phyloP scores from a whole-genome alignment of 2,329 filamentous ascomycete genomes.

The Fusarium torulosum region DNA sequence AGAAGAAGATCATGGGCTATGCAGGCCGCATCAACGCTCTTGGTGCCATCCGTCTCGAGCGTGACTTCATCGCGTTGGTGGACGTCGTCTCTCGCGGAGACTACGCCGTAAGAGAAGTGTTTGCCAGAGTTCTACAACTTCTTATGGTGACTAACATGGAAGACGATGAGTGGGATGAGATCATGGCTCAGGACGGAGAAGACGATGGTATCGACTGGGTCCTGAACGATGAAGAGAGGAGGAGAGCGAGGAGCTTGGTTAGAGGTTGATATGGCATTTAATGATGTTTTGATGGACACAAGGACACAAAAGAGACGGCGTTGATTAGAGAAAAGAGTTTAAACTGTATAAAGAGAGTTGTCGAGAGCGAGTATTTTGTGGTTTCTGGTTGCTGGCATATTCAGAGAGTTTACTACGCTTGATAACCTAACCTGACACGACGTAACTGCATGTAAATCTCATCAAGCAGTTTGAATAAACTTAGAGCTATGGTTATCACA shows the following conservation, averaged over 20 bases:
- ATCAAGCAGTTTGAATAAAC: neutral
- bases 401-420: neutral
- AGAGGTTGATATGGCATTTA: constrained; percentile 42
- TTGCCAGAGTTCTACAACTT: constrained; percentile 82
- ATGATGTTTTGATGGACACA: constrained; percentile 22
- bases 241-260: constrained; percentile 77
- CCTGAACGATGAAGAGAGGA: constrained; percentile 78
- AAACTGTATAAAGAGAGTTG: constrained; percentile 25
- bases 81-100: constrained; percentile 75
- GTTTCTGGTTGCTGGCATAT: constrained; percentile 5
- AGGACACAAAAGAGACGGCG: constrained; percentile 12
- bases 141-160: constrained; percentile 93
- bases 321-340: constrained; percentile 32
- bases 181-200: constrained; percentile 64
- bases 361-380: constrained; percentile 19
- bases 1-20: constrained; percentile 88
- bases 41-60: constrained; percentile 84
- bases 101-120: constrained; percentile 82
- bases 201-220: constrained; percentile 77
- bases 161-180: constrained; percentile 92
- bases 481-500: too few species aligned
- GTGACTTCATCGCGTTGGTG: constrained; percentile 84
- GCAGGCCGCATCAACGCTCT: constrained; percentile 83
- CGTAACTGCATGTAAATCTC: neutral
- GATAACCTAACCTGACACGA: neutral